A percentile compares a stretch with the other conserved stretches of the same genome.
Conservation (phyloP, 306 rosid genomes). For the Rosa lucieae region DNA sequence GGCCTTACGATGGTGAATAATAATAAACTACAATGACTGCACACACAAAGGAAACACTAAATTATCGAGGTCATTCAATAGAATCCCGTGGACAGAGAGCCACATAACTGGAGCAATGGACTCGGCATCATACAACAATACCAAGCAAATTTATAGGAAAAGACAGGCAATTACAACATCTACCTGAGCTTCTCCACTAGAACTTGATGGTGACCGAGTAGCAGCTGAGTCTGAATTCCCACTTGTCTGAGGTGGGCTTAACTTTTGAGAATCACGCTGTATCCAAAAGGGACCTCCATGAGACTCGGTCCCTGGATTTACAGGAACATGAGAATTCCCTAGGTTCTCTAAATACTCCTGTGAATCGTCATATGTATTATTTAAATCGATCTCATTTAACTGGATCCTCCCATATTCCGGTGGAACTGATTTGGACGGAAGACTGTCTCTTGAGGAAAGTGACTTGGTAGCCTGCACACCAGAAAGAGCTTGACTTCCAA, state of each 20-base stretch:
- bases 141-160: conserved; percentile 20
- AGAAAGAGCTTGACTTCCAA: conserved; percentile 34
- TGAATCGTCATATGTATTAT: conserved; percentile 47
- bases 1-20: not conserved
- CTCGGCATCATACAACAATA: conserved; percentile 7
- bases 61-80: conserved; percentile 10
- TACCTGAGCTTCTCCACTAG: conserved; percentile 81
- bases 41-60: not conserved
- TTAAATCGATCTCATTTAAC: conserved; percentile 60
- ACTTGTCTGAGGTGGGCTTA: conserved; percentile 67
- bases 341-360: conserved; percentile 41
- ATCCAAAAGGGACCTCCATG: conserved; percentile 38
- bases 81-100: conserved; percentile 9
- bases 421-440: conserved; percentile 31
- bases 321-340: conserved; percentile 30
- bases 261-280: conserved; percentile 45
- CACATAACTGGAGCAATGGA: conserved; percentile 13
- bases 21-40: not conserved
- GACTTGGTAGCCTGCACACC: conserved; percentile 31
- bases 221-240: conserved; percentile 65
- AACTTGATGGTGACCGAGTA: conserved; percentile 67
- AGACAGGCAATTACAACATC: conserved; percentile 4
- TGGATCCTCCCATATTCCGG: conserved; percentile 35
- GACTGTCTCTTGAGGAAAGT: conserved; percentile 26
- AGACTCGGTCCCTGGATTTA: conserved; percentile 34